Percentiles rank a stretch among this genome's conserved stretches.
These are phyloP conservation scores for Gossypium australe DNA, from an alignment of 345 rosid genomes.

Conservation along the genomic window DNA sequence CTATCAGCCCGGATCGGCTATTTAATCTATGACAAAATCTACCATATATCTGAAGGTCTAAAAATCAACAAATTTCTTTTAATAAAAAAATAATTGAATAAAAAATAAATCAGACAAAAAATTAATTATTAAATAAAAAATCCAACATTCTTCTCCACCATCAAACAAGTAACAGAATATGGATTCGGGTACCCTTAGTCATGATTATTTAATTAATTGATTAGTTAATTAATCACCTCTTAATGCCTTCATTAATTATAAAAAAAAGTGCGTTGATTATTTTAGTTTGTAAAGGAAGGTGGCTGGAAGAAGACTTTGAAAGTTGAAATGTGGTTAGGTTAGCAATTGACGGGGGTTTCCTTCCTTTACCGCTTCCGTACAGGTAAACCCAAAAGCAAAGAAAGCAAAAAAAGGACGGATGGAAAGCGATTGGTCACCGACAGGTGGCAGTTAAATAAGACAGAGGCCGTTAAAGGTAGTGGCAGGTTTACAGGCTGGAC, in stretches of 20 bases:
- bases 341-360: background rate
- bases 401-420: background rate
- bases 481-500: constrained; percentile 65
- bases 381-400: constrained; percentile 15
- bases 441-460: constrained; percentile 25
- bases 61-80: no score
- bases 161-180: constrained; percentile 27
- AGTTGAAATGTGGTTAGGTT: background rate
- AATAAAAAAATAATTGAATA: background rate
- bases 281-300: constrained; percentile 34
- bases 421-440: constrained; percentile 23
- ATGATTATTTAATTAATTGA: background rate
- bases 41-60: no score
- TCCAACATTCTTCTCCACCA: background rate
- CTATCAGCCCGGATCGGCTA: no score
- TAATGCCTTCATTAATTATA: background rate
- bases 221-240: background rate
- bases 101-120: background rate
- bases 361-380: constrained; percentile 38
- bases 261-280: background rate
- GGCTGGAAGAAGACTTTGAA: constrained; percentile 25
- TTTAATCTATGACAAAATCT: no score
- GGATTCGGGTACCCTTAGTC: constrained; percentile 25
- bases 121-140: background rate
- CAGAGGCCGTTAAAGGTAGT: constrained; percentile 45